A percentile compares a stretch with the other conserved stretches of the same genome.
phyloP scores from a whole-genome alignment of 1,284 basidiomycete genomes.

The Apiotrichum laibachii region DNA sequence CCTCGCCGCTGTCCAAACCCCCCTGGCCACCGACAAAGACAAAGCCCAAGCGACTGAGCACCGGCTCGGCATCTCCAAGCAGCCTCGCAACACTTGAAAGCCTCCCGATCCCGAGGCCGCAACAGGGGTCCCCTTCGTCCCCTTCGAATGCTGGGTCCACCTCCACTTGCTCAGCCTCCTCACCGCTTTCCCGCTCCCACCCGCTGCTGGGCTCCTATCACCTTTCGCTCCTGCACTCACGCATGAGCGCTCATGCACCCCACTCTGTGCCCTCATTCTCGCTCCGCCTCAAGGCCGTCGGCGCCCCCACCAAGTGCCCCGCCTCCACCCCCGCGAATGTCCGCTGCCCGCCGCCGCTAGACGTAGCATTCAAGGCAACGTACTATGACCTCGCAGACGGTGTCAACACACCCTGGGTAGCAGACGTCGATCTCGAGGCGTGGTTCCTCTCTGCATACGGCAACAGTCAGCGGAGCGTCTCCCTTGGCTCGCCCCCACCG shows the following conservation, averaged over 20 bases:
- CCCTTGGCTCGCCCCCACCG: background rate
- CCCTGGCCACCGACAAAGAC: background rate
- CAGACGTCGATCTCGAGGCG: constrained; percentile 44
- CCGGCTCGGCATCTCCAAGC: too few relatives aligned
- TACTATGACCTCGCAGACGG: constrained; percentile 43
- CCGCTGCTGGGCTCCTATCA: constrained; percentile 44
- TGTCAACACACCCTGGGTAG: constrained; percentile 46
- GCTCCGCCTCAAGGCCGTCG: constrained; percentile 26
- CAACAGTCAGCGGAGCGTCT: background rate
- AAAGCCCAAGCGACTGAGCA: too few relatives aligned
- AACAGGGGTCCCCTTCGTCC: background rate
- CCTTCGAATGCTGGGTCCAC: too few relatives aligned
- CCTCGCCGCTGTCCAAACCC: constrained; percentile 5
- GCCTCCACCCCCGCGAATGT: constrained; percentile 28
- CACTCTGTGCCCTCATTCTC: constrained; percentile 31
- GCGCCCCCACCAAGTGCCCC: constrained; percentile 1
- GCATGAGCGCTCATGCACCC: constrained; percentile 41
- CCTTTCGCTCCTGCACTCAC: constrained; percentile 43
- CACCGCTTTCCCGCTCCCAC: constrained; percentile 40
- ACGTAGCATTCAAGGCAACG: constrained; percentile 44
- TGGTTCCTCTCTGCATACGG: constrained; percentile 29
- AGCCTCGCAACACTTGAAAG: too few relatives aligned
- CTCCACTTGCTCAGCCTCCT: background rate
- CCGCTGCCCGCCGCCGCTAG: constrained; percentile 30
- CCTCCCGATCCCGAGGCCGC: background rate